Evolutionary conservation across 2,329 filamentous ascomycete species (phyloP), one percentile per base, ranked within the genome.

Genomic region (Aspergillus carbonarius): DNA sequence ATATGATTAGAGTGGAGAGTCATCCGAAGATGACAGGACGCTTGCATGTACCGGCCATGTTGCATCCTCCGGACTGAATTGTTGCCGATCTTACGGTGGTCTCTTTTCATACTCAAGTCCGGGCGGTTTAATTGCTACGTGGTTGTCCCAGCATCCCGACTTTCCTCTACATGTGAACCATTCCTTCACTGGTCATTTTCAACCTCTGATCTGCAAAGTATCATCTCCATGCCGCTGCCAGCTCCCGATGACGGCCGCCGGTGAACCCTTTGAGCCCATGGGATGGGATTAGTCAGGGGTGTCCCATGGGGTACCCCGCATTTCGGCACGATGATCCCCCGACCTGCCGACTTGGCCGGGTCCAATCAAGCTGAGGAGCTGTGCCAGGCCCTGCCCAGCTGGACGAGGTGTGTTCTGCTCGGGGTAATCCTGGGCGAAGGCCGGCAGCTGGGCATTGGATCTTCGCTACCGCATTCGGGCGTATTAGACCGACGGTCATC

Each of bases 291-390:
- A 39, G 32, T 32, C 49, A 32, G 37, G 27, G 18, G 17, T 40
- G 37, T 54, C 51, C 51, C 51, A 54, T 20, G 51, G 51, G 51
- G 51, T 44, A 54, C 60, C 58, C 57, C 58, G 48, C 51, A 52
- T 30, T 49, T 62, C 60, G 60, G 60, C 35, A 39, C 50, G 58
- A 62, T 60, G 60, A 62, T 60, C 49, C 9, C 51, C 60, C 60
- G 60, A 62, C 13, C 37, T 44, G 10, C 15, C 23, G 12, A 13
- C 8, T 15, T 8, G n/a, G 47, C 20, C 13, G n/a, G 8, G 20
- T n/a, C 34, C 32, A 37, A 23, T 37, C 18, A 42, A 23, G 39
- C 39, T 9, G 39, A 17, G 8, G 17, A 42, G 39, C 39, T 17
- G 10, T 42, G 39, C 7, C 18, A 42, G 12, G 15, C 18, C 9